Base-by-base conservation (phyloP, 305 asterid species). In the Solanum hybrid region DNA sequence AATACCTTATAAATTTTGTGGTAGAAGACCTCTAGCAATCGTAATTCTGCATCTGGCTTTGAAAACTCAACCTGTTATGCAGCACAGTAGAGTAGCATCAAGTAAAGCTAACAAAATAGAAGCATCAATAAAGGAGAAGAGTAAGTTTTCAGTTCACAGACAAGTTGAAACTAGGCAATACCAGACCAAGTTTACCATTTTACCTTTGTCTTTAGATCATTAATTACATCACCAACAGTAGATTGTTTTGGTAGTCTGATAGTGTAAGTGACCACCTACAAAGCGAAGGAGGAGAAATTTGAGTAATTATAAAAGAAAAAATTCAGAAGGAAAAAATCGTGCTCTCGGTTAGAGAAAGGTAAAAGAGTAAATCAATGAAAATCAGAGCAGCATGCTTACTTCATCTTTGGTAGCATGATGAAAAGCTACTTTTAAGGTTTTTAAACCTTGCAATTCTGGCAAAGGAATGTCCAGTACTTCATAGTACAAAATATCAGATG, bases 401-500 rank as follows among this genome's bases (percentile, higher is more conserved):
- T 94, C 97, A 89, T 95, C 96, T 90, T 95, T 95, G 77, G 94
- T 93, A 87, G 98, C 36, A 81, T 40, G 94, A 91, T 94, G 98
- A 89, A 95, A 96, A 72, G 95, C 96, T 90, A 96, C 97, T 95
- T 95, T 96, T 64, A 96, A 93, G 64, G 97, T 94, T 91, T 95
- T 96, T 88, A 96, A 93, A 86, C 97, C 93, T 92, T 96, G 98
- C 92, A 96, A 90, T 91, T 96, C 97, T 37, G 98, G 99, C 76
- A 96, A 90, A 89, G 98, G 97, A 78, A 96, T 96, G 87, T 96
- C 99, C 92, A 96, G 91, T 88, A 95, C 98, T 91, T 96, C 98
- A 90, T 95, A 95, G 91, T 95, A 96, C 88, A 96, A 92, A 91
- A 95, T 96, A 94, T 96, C 98, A 6, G 98, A 95, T 88, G 91